Percentiles rank a stretch among this genome's conserved stretches.
Evolutionary conservation across 208 protist species (phyloP).

Genomic region (Leishmania turanica): DNA sequence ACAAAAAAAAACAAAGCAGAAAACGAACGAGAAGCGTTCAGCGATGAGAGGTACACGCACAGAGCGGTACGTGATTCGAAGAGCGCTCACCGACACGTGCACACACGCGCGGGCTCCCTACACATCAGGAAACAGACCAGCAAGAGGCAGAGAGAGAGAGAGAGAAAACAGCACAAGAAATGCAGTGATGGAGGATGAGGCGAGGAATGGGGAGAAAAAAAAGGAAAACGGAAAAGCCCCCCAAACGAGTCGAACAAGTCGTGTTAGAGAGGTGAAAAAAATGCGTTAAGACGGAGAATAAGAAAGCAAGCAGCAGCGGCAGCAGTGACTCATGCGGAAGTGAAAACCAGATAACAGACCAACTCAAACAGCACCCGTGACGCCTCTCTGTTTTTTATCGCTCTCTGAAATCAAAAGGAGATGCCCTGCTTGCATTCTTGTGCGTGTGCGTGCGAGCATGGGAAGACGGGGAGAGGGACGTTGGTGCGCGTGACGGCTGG

Average conservation of each 20-base stretch:
- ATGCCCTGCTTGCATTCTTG: not conserved
- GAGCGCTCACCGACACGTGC: not conserved
- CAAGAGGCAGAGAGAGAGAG: not conserved
- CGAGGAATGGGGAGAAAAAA: not conserved
- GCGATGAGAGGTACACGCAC: not conserved
- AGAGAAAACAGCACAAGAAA: constrained; percentile 7
- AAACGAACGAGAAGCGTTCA: not conserved
- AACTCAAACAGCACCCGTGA: not conserved
- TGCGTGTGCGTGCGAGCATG: not conserved
- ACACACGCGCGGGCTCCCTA: not conserved
- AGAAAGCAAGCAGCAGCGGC: not conserved
- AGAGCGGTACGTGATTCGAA: not conserved
- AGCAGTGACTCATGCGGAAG: too few relatives aligned
- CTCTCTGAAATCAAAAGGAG: not conserved
- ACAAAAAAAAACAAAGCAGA: not conserved
- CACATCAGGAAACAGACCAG: not conserved
- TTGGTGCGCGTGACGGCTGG: not conserved
- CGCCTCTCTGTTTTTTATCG: not conserved
- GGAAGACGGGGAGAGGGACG: not conserved
- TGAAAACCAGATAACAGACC: not conserved
- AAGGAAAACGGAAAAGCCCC: not conserved
- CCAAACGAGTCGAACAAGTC: not conserved
- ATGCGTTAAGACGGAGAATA: not conserved
- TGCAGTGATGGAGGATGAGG: not conserved
- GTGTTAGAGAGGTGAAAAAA: not conserved